Evolutionary conservation across 331 rosid species (phyloP).

Genomic region (Malus hybrid): DNA sequence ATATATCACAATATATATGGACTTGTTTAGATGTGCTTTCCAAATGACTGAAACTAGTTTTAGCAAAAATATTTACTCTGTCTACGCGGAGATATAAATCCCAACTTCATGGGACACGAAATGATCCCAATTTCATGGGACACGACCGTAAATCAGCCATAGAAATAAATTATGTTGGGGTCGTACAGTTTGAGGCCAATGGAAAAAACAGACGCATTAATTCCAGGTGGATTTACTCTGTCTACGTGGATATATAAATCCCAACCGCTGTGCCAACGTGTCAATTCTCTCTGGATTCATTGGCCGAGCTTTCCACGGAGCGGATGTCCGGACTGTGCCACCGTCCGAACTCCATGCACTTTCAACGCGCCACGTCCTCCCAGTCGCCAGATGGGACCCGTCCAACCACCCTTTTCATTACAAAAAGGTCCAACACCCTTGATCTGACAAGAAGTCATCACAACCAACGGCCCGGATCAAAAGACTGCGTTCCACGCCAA

Average conservation of each 20-base stretch:
- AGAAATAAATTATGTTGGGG: no score
- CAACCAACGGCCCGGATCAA: background rate
- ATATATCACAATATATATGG: no score
- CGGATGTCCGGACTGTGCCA: slow-evolving; percentile 16
- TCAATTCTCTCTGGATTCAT: background rate
- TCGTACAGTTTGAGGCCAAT: no score
- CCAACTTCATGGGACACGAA: no score
- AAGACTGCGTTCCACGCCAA: background rate
- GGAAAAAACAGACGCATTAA: background rate
- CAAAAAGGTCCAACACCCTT: background rate
- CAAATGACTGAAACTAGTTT: no score
- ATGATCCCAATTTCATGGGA: no score
- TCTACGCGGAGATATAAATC: no score
- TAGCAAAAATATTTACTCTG: no score
- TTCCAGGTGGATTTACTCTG: background rate
- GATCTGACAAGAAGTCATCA: background rate
- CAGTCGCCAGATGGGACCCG: slow-evolving; percentile 13
- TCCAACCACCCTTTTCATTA: no score
- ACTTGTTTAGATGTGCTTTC: no score
- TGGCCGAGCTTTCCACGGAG: slow-evolving; percentile 14
- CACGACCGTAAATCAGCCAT: no score
- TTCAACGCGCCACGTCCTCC: slow-evolving; percentile 19
- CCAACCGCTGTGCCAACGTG: background rate
- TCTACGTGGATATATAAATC: slow-evolving; percentile 11
- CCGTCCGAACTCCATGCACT: slow-evolving; percentile 28